Conservation (phyloP, 768 basidiomycete genomes). For the Galerina marginata region DNA sequence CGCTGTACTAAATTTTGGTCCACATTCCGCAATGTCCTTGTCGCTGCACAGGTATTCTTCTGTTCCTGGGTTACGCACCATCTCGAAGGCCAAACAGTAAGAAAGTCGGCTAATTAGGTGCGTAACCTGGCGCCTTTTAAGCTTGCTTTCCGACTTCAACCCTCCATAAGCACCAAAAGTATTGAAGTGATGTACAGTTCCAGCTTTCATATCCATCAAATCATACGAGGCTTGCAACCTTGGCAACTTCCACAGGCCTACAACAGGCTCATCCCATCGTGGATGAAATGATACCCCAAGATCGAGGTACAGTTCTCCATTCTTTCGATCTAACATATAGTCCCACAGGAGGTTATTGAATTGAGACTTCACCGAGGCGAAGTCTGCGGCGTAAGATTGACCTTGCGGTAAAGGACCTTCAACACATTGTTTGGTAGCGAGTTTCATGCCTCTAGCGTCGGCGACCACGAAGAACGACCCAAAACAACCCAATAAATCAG, state of each 20-base stretch:
- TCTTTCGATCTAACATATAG: conserved; percentile 3
- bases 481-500: too few relatives aligned
- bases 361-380: background rate
- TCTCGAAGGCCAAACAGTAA: conserved; percentile 4
- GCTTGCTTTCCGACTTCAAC: background rate
- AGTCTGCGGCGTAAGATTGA: background rate
- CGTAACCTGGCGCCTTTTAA: background rate
- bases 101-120: background rate
- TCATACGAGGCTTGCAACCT: background rate
- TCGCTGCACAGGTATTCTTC: too few relatives aligned
- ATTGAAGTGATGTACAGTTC: background rate
- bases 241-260: conserved; percentile 3
- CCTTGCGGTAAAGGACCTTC: background rate
- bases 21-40: too few relatives aligned
- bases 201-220: background rate
- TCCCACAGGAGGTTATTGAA: conserved; percentile 12
- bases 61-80: background rate
- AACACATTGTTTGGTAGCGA: too few relatives aligned
- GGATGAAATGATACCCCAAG: conserved; percentile 10
- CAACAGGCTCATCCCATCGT: background rate
- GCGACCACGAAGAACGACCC: too few relatives aligned
- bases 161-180: conserved; percentile 5
- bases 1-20: too few relatives aligned
- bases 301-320: conserved; percentile 14
- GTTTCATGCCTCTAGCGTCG: too few relatives aligned